These are phyloP conservation scores for Suillus hirtellus DNA, from an alignment of 768 basidiomycete species.

Conservation along the genomic window DNA sequence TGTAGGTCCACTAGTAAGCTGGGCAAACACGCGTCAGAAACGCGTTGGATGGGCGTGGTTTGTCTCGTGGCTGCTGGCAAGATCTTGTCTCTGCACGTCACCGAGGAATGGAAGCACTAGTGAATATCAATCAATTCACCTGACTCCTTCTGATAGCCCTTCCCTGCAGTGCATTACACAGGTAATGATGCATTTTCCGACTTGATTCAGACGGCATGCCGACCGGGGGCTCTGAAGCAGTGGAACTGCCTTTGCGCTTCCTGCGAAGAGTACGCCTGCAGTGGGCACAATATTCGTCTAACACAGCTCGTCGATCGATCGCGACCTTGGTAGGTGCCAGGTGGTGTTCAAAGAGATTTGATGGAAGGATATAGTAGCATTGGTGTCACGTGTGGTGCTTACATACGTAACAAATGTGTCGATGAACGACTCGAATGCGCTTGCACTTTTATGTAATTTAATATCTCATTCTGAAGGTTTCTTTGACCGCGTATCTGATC, in stretches of 20 bases:
- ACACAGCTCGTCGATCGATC: not conserved
- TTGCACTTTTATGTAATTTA: not conserved
- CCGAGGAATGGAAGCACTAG: not conserved
- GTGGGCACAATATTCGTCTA: not conserved
- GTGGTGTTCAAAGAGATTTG: not conserved
- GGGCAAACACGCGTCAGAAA: slow-evolving; percentile 5
- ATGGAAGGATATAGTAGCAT: not conserved
- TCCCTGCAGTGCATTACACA: not conserved
- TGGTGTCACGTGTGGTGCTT: not conserved
- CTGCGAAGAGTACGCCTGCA: not conserved
- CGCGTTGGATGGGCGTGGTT: slow-evolving; percentile 24
- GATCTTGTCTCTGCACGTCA: not conserved
- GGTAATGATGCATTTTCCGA: not conserved
- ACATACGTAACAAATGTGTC: not conserved
- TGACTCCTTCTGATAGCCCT: not conserved
- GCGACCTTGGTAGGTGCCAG: not conserved
- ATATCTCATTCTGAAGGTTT: not conserved
- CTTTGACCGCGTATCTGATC: not conserved
- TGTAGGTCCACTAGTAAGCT: slow-evolving; percentile 20
- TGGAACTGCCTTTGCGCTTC: not conserved
- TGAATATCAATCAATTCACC: not conserved
- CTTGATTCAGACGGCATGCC: not conserved
- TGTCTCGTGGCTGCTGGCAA: slow-evolving; percentile 20
- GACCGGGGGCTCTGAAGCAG: not conserved
- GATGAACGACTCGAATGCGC: not conserved